phyloP scores from a whole-genome alignment of 345 rosid genomes.

The Populus davidiana region DNA sequence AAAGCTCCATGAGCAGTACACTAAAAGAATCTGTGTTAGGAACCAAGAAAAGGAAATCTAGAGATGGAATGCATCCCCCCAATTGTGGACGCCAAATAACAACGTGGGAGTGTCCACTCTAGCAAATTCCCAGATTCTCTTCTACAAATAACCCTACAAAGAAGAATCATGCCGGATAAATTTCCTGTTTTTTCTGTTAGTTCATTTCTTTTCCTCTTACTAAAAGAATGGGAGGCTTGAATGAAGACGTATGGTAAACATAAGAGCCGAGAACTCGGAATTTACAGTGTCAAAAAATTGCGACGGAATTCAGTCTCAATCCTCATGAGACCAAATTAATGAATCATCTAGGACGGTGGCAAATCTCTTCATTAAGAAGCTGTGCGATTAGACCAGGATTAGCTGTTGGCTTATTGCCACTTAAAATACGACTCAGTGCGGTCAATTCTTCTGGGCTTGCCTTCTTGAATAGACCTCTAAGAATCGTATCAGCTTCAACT shows the following conservation, averaged over 20 bases:
- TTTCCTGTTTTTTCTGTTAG: not conserved
- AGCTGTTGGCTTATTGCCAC: conserved; percentile 29
- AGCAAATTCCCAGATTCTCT: not conserved
- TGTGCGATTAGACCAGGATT: conserved; percentile 35
- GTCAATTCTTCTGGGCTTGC: conserved; percentile 63
- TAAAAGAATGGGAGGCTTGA: conserved; percentile 24
- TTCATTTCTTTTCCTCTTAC: not conserved
- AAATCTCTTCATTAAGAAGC: conserved; percentile 64
- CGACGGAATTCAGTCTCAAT: not conserved
- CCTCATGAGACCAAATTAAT: conserved; percentile 7
- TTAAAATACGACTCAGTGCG: conserved; percentile 43
- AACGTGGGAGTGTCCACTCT: not conserved
- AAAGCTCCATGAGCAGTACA: not conserved
- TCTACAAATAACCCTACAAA: not conserved
- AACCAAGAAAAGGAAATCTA: not conserved
- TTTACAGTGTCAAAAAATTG: conserved; percentile 34
- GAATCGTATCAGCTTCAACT: conserved; percentile 34
- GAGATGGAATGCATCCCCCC: not conserved
- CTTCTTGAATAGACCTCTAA: conserved; percentile 64
- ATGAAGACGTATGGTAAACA: conserved; percentile 9
- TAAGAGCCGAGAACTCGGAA: conserved; percentile 12
- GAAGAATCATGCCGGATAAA: not conserved
- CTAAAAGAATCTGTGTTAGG: not conserved
- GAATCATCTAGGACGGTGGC: conserved; percentile 44
- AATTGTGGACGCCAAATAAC: not conserved